Percentiles rank a stretch among this genome's conserved stretches.
Evolutionary conservation across 148 eudicot genomes (phyloP).

Genomic region (Selenicereus undatus): DNA sequence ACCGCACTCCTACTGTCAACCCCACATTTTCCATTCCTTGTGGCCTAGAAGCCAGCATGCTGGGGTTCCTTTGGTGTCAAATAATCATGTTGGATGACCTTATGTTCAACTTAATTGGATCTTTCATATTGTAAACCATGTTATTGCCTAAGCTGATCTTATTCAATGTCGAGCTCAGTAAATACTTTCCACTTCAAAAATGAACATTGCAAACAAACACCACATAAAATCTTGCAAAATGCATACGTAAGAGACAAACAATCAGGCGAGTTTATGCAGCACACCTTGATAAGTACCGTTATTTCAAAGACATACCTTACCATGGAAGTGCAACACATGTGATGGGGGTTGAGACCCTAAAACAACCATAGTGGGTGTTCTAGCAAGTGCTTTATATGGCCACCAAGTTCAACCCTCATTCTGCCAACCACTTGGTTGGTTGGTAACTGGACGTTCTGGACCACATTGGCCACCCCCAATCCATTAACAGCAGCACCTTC

Average conservation of each 20-base stretch:
- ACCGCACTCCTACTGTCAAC: too few species aligned
- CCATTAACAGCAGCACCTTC: neutral
- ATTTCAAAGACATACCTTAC: neutral
- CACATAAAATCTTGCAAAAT: neutral
- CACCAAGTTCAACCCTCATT: neutral
- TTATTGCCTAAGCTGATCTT: too few species aligned
- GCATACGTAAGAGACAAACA: neutral
- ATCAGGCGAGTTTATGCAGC: neutral
- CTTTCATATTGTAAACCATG: too few species aligned
- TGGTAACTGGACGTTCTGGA: conserved; percentile 27
- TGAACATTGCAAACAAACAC: neutral
- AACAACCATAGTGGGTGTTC: too few species aligned
- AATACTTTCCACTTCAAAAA: neutral
- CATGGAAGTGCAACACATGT: neutral
- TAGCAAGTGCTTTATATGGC: too few species aligned
- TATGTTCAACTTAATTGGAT: too few species aligned
- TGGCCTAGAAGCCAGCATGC: too few species aligned
- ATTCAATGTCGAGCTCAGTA: too few species aligned
- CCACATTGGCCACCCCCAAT: conserved; percentile 7
- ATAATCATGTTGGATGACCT: too few species aligned
- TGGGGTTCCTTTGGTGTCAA: too few species aligned
- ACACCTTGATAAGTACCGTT: neutral
- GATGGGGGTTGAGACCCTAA: too few species aligned
- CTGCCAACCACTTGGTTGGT: neutral
- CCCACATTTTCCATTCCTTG: too few species aligned